Evolutionary conservation across 805 yeast genomes (phyloP), one percentile per base, ranked within the genome.

Genomic region (Metschnikowia gelsemii): DNA sequence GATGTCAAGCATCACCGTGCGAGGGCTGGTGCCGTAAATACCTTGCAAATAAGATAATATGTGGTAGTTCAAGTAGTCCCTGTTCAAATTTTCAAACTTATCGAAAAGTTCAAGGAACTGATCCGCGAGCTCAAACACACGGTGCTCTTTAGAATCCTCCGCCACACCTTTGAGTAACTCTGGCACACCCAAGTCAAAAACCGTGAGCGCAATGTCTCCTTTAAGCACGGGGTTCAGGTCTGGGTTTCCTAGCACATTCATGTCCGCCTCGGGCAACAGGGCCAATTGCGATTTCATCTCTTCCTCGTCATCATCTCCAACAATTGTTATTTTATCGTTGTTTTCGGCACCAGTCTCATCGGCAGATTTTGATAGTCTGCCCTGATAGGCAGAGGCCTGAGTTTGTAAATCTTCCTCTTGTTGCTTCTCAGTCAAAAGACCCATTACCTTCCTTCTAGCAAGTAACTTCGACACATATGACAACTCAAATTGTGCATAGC

Each of bases 401-500:
- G 73, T 65, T 37, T 68, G 65, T 57, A 69, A 39, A 57, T 79
- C 71, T 19, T 70, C 74, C 35, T 56, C 52, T 61, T 85, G 91
- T 54, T 84, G 86, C 45, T 79, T 76, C 51, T 83, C 90, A 24
- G 87, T 80, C 28, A 85, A 73, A 42, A 90, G 70, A 3, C 91
- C 91, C 60, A 91, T 70, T 6, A 91, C 79, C 60, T 82, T 79
- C 61, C 98, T 76, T 66, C 98, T 79, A 5, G 88, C 82, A 36
- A 90, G 70, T 46, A 93, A 73, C 60, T 87, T 88, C 8, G 95
- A 81, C 22, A 90, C 79, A 55, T 89, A 91, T 18, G 85, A 78
- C 54, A 91, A 74, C 64, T 95, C 99, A 52, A 93, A 83, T 52
- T 87, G 88, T 35, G 87, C 80, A 62, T 93, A 93, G 49, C 84